Conservation (phyloP, 352 stramenopile genomes). For the Phytophthora hibernalis region DNA sequence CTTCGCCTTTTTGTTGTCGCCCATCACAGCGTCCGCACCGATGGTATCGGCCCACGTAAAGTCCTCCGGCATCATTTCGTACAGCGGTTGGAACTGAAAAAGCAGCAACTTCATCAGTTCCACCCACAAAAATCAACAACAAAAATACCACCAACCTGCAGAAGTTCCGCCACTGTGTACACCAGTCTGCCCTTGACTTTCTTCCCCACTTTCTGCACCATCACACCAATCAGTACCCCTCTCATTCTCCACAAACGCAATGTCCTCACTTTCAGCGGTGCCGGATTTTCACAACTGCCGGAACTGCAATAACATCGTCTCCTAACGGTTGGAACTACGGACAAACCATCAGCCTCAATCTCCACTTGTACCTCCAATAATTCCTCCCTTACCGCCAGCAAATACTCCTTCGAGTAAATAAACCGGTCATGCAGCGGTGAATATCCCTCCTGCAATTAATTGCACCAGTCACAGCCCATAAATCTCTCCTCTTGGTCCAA, state of each 20-base stretch:
- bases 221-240: conserved; percentile 3
- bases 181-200: conserved; percentile 59
- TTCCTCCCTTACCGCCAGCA: conserved; percentile 46
- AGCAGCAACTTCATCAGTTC: neutral
- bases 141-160: conserved; percentile 42
- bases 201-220: conserved; percentile 44
- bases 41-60: conserved; percentile 74
- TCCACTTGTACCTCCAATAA: neutral
- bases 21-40: conserved; percentile 52
- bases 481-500: neutral
- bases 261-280: conserved; percentile 46
- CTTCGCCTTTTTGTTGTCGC: conserved; percentile 57
- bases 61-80: conserved; percentile 65
- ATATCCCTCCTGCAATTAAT: conserved; percentile 34
- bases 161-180: conserved; percentile 71
- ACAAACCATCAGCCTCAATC: neutral
- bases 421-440: conserved; percentile 46
- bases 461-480: conserved; percentile 5
- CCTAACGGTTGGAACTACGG: conserved; percentile 65
- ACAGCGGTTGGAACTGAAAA: conserved; percentile 75
- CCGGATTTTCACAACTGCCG: conserved; percentile 55
- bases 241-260: neutral
- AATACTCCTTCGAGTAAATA: conserved; percentile 73
- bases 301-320: conserved; percentile 51
- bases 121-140: neutral